Evolutionary conservation across 345 rosid species (phyloP), one percentile per base, ranked within the genome.

Genomic region (Microthlaspi erraticum): DNA sequence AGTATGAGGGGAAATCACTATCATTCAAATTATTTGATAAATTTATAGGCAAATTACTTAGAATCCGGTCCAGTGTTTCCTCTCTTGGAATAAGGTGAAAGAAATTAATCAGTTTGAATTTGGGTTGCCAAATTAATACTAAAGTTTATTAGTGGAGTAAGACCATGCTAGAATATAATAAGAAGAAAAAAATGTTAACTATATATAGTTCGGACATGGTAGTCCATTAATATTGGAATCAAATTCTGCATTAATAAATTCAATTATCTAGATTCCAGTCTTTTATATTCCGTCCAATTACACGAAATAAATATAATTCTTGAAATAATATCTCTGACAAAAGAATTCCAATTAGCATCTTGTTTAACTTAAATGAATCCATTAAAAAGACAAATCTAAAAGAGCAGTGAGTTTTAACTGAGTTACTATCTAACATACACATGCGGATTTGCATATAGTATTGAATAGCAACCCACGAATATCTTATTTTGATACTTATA

Each of bases 161-260:
- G 69, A 60, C 51, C 74, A 68, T 43, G 19, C 65, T 41, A 36
- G 64, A 75, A 68, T 75, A 61, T 41, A 36, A 41, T 10, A 75
- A 20, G 6, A 45, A 44, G 48, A 44, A 34, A 43, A 43, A 60
- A 52, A 34, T 44, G 51, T 68, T 43, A 75, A 60, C 74, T 44
- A 60, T 75, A 11, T 66, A 59, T 74, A 66, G 72, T 44, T 60
- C 29, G 68, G 36, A 51, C 49, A 60, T 66, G 73, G 68, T 74
- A 60, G 69, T 75, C 78, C 78, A 75, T 75, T 68, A 75, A 60
- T 60, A 75, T 16, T 29, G 74, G 78, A 75, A 75, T 75, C 74
- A 68, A 74, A 68, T 75, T 68, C 78, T 75, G 26, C 51, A 54
- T 68, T 60, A 36, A 60, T 59, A 60, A 60, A 52, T 60, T 60